Base-by-base conservation (phyloP, 73 alveolate genomes). In the Paramecium sexaurelia region DNA sequence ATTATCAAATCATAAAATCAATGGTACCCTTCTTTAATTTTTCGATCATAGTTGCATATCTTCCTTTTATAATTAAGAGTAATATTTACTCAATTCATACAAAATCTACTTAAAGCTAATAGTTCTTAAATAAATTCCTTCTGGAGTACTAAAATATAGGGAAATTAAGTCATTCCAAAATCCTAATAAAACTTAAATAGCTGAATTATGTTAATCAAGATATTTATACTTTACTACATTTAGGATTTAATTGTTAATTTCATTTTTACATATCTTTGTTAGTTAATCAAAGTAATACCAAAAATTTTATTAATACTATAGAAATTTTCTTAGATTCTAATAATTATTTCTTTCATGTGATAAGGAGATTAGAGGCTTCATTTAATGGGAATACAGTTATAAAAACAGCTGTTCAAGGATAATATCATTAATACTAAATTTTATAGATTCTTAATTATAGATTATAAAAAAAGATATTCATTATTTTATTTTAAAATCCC, bases 371-470 rank as follows among this genome's bases (percentile, higher is more conserved):
- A 96, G 96, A 6, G 99, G 99, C 19, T 96, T 98, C 92, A 95
- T 96, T 41, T 94, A 96, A 67, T 99, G 97, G 2, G 99, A 97
- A n/a, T n/a, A n/a, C n/a, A n/a, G n/a, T n/a, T n/a, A n/a, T n/a
- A n/a, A n/a, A n/a, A n/a, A n/a, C n/a, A n/a, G n/a, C n/a, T n/a
- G n/a, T n/a, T n/a, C n/a, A n/a, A n/a, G n/a, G n/a, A n/a, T n/a
- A n/a, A n/a, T n/a, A n/a, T n/a, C n/a, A n/a, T n/a, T n/a, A n/a
- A n/a, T n/a, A n/a, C n/a, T n/a, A n/a, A n/a, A n/a, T n/a, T n/a
- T n/a, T n/a, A n/a, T n/a, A n/a, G n/a, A n/a, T n/a, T n/a, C n/a
- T n/a, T n/a, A n/a, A n/a, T n/a, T n/a, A n/a, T n/a, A n/a, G n/a
- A n/a, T n/a, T n/a, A n/a, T n/a, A n/a, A n/a, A n/a, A n/a, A n/a